Conservation (phyloP, 805 yeast species). For the Kuraishia hungarica region DNA sequence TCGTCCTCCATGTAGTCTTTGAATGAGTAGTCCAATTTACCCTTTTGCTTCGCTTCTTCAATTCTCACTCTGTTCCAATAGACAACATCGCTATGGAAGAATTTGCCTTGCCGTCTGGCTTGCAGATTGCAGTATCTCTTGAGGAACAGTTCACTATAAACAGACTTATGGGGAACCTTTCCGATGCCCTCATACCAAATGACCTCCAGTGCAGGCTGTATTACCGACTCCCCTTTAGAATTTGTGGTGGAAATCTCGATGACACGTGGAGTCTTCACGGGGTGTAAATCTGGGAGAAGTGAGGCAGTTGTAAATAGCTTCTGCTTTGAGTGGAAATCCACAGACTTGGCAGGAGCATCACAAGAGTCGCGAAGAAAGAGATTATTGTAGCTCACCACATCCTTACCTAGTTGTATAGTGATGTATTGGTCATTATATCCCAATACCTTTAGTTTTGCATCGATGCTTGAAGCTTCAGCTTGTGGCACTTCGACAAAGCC, state of each 20-base stretch:
- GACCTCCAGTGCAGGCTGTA: slow-evolving; percentile 27
- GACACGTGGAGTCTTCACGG: slow-evolving; percentile 26
- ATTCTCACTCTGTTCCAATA: slow-evolving; percentile 30
- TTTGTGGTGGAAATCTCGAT: slow-evolving; percentile 9
- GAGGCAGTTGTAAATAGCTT: slow-evolving; percentile 57
- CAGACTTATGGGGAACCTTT: slow-evolving; percentile 11
- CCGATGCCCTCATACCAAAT: slow-evolving; percentile 39
- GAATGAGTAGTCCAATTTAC: slow-evolving; percentile 21
- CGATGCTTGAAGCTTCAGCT: not conserved
- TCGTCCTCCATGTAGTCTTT: slow-evolving; percentile 30
- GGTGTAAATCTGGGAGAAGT: slow-evolving; percentile 25
- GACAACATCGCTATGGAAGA: slow-evolving; percentile 22
- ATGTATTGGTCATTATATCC: slow-evolving; percentile 1
- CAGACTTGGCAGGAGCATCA: slow-evolving; percentile 28
- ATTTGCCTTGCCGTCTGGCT: slow-evolving; percentile 26
- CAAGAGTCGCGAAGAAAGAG: slow-evolving; percentile 64
- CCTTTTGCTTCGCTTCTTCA: slow-evolving; percentile 13
- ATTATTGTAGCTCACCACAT: slow-evolving; percentile 30
- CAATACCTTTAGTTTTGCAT: not conserved
- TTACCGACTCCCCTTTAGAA: slow-evolving; percentile 7
- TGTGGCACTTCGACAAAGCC: not conserved
- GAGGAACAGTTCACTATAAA: slow-evolving; percentile 39
- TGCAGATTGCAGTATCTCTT: slow-evolving; percentile 29
- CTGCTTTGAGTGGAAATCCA: slow-evolving; percentile 50
- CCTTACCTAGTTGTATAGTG: slow-evolving; percentile 5